Base-by-base conservation (phyloP, 768 basidiomycete species). In the Pisolithus orientalis region DNA sequence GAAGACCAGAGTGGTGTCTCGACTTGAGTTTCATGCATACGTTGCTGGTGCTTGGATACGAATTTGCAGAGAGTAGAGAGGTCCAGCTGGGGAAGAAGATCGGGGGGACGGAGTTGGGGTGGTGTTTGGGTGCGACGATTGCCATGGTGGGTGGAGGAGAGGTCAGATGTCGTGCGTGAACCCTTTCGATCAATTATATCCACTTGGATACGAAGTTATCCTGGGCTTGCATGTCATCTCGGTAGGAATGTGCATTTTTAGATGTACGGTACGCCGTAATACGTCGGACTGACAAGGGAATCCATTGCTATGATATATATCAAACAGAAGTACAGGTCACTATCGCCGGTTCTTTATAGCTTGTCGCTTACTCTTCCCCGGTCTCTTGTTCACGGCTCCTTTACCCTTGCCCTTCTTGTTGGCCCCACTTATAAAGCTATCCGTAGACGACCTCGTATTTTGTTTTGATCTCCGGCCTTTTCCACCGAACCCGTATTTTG, bases 21-120 rank as follows among this genome's bases (percentile, higher is more conserved):
- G 95, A 99, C 66, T 68, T 98, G 62, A 97, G 91, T 40, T 99
- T 95, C 68, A 91, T 93, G 94, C 84, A 96, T 63, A 85, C 82
- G 45, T 67, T 99, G 55, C 68, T 98, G 52, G 76, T 87, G 53
- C 74, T 92, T 2, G 95, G 95, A 29, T 99, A 98, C 70, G 96
- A 94, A 72, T 85, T 98, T 65, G 75, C 70, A 13, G 84, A 80
- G 39, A 74, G 69, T 17, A 67, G 93, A 54, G 77, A 84, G 55
- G 81, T 91, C 32, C 73, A 67, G 70, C 79, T 95, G 25, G 95
- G 87, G 61, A 98, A 97, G 76, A 80, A 87, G 76, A 79, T 98
- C 44, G 75, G 75, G 28, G 90, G 84, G 21, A 95, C 94, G 3
- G 95, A 96, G 78, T 72, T 97, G 53, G 94, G 94, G 21, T 97